Evolutionary conservation across 2,329 filamentous ascomycete species (phyloP).

Genomic region (Alternaria solani): DNA sequence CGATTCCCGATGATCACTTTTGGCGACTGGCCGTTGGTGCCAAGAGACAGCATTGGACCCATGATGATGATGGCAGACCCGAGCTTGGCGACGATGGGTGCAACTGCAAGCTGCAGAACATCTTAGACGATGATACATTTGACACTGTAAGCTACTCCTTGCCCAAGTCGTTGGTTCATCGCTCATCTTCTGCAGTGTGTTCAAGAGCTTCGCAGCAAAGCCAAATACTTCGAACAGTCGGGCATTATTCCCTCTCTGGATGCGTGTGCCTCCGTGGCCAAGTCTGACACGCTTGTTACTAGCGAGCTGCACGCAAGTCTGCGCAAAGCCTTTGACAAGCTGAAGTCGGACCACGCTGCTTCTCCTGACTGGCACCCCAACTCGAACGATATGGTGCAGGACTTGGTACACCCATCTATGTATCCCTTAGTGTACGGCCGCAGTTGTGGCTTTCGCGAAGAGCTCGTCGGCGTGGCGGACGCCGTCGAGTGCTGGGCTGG

Average conservation of each 20-base stretch:
- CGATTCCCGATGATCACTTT: conserved; percentile 22
- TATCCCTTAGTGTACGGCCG: conserved; percentile 66
- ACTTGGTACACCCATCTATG: conserved; percentile 71
- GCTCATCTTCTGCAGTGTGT: conserved; percentile 24
- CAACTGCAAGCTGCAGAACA: conserved; percentile 13
- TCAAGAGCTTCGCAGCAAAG: conserved; percentile 61
- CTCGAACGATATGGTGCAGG: conserved; percentile 64
- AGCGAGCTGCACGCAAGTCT: conserved; percentile 54
- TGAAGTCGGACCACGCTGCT: conserved; percentile 57
- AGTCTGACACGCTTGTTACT: conserved; percentile 61
- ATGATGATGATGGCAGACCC: background rate
- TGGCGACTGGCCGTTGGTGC: conserved; percentile 18
- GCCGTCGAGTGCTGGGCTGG: conserved; percentile 40
- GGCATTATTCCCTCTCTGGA: conserved; percentile 58
- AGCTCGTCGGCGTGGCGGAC: conserved; percentile 38
- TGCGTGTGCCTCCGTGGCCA: conserved; percentile 56
- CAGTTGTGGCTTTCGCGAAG: conserved; percentile 52
- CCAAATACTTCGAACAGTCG: conserved; percentile 53
- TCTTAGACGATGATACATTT: conserved; percentile 24
- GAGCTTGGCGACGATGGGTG: background rate
- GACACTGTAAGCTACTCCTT: conserved; percentile 20
- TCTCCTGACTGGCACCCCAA: conserved; percentile 66
- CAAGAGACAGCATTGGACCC: conserved; percentile 15
- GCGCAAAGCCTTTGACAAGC: conserved; percentile 51
- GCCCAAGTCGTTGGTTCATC: background rate